Evolutionary conservation across 257 asterid genomes (phyloP), one percentile per base, ranked within the genome.

Genomic region (Penstemon barbatus): DNA sequence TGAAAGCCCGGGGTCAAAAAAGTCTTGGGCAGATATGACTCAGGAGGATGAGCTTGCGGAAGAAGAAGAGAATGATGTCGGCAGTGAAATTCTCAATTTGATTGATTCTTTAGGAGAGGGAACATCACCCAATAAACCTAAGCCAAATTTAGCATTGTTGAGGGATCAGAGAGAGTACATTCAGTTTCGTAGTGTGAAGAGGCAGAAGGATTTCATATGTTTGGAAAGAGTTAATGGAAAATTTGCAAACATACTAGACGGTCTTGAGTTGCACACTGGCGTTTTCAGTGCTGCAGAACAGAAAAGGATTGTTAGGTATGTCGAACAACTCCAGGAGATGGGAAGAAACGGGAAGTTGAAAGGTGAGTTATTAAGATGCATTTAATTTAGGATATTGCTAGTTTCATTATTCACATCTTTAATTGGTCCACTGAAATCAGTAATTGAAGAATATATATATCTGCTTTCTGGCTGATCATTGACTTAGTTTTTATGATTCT

Each of bases 1-100:
- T 64, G 80, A 74, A 61, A 80, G 69, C 74, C 80, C 88, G 5
- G 58, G 8, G 25, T 57, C 61, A 75, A 86, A 84, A 73, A 83
- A 81, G 83, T 92, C 98, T 36, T 92, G 99, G 99, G 99, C 99
- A 10, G 99, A 93, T 79, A 93, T 93, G 94, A 89, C 97, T 70
- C 83, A 74, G 71, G 96, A 90, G 75, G 97, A 90, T 73, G 99
- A 90, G 80, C 84, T 88, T 73, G 85, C 78, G 0, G 78, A 64
- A 66, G 87, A 75, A 59, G 87, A 81, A 38, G 85, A 71, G 52
- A 71, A 71, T 54, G 84, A 76, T 53, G 70, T 9, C 61, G 70
- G 69, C 15, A 63, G 69, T 44, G 63, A 73, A 2, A 53, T 36
- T 53, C 64, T 39, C 37, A 49, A 46, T 57, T 75, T 5, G 61